These are phyloP conservation scores for Jaltomata sinuosa DNA, from an alignment of 257 asterid genomes.

Conservation along the genomic window DNA sequence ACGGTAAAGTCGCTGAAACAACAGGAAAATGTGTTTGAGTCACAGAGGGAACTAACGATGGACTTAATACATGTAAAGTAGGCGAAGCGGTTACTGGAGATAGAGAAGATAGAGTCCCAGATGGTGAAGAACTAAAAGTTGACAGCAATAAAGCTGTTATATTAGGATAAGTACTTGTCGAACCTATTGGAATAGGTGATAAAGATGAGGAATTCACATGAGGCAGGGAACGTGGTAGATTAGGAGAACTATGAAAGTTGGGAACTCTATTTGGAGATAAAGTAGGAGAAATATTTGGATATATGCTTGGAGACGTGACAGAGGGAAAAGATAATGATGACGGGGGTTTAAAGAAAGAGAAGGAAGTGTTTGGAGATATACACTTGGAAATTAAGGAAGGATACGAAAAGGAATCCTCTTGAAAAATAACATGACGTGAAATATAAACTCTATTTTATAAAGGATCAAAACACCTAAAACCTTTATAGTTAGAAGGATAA, in stretches of 20 bases:
- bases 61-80: background rate
- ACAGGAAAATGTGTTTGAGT: background rate
- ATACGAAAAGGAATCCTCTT: background rate
- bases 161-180: background rate
- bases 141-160: background rate
- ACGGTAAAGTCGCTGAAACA: background rate
- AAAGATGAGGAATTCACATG: background rate
- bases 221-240: background rate
- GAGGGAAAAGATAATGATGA: background rate
- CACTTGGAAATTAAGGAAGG: background rate
- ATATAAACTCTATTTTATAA: background rate
- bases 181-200: background rate
- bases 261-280: background rate
- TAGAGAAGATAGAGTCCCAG: background rate
- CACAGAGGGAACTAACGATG: background rate
- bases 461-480: background rate
- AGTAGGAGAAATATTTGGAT: background rate
- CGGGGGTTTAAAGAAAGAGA: background rate
- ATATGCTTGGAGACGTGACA: background rate
- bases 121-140: background rate
- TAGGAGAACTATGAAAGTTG: background rate
- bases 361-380: background rate
- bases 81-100: background rate
- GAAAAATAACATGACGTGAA: background rate
- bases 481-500: background rate